Percentiles rank a stretch among this genome's conserved stretches.
Conservation (phyloP, 2,329 filamentous ascomycete species). For the Pseudocercospora pini-densiflorae region DNA sequence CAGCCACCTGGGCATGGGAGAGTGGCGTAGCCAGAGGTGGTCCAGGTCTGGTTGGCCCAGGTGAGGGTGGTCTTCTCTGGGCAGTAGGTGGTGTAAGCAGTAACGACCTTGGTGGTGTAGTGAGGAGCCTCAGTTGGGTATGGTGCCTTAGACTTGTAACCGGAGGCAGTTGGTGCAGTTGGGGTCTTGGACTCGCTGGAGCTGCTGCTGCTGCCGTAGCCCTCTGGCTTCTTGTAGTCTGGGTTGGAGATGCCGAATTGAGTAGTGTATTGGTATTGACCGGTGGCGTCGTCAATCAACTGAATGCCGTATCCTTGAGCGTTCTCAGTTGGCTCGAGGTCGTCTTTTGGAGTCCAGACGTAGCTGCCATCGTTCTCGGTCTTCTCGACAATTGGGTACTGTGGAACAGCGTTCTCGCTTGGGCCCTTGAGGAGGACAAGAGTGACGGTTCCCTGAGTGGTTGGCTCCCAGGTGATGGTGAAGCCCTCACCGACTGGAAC, state of each 20-base stretch:
- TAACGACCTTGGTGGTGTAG: slow-evolving; percentile 35
- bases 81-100: slow-evolving; percentile 33
- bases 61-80: slow-evolving; percentile 32
- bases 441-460: slow-evolving; percentile 56
- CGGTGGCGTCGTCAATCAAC: slow-evolving; percentile 63
- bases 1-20: slow-evolving; percentile 30
- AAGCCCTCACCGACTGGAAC: slow-evolving; percentile 61
- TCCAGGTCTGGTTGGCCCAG: slow-evolving; percentile 32
- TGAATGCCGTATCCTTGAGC: slow-evolving; percentile 65
- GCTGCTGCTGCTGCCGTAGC: slow-evolving; percentile 11
- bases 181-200: slow-evolving; percentile 12
- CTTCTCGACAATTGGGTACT: slow-evolving; percentile 54
- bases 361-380: slow-evolving; percentile 61
- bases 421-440: slow-evolving; percentile 65
- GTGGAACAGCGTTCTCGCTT: slow-evolving; percentile 57
- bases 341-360: slow-evolving; percentile 58
- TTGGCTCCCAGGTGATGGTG: slow-evolving; percentile 63
- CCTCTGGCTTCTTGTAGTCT: slow-evolving; percentile 34
- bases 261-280: slow-evolving; percentile 65
- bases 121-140: slow-evolving; percentile 58
- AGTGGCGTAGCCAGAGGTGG: slow-evolving; percentile 31
- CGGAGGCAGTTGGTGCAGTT: slow-evolving; percentile 12
- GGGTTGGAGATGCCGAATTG: slow-evolving; percentile 64
- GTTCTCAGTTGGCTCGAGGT: slow-evolving; percentile 46
- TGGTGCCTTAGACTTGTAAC: slow-evolving; percentile 51